A percentile compares a stretch with the other conserved stretches of the same genome.
phyloP scores from a whole-genome alignment of 768 basidiomycete species.

The Pulveroboletus sp. region DNA sequence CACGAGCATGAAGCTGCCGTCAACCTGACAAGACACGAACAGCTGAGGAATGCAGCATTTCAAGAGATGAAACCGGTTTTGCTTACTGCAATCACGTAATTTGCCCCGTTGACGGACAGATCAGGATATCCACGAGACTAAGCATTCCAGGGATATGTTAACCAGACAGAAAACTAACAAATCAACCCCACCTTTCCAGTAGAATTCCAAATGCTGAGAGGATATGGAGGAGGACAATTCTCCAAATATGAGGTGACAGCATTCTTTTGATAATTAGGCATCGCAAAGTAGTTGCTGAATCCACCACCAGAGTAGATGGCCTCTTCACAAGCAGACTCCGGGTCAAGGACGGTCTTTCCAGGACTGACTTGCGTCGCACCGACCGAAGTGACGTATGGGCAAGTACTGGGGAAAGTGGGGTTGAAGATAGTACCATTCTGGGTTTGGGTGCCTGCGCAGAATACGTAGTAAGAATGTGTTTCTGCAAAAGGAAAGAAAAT shows the following conservation, averaged over 20 bases:
- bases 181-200: constrained; percentile 34
- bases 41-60: not conserved
- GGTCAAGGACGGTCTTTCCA: constrained; percentile 41
- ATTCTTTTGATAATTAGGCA: constrained; percentile 49
- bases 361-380: constrained; percentile 33
- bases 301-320: constrained; percentile 52
- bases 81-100: constrained; percentile 5
- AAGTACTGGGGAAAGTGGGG: constrained; percentile 44
- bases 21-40: no score
- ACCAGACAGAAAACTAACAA: not conserved
- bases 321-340: constrained; percentile 45
- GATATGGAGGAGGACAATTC: constrained; percentile 40
- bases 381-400: constrained; percentile 48
- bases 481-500: not conserved
- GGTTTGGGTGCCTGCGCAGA: not conserved
- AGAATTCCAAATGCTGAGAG: constrained; percentile 43
- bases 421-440: constrained; percentile 36
- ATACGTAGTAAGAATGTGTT: not conserved
- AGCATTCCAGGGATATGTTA: constrained; percentile 15
- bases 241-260: constrained; percentile 46
- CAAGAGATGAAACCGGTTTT: not conserved
- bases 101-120: constrained; percentile 34
- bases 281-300: constrained; percentile 53
- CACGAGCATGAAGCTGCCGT: not conserved
- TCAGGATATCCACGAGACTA: constrained; percentile 36